Conservation (phyloP, 2,329 filamentous ascomycete species). For the Septoria petroselini region DNA sequence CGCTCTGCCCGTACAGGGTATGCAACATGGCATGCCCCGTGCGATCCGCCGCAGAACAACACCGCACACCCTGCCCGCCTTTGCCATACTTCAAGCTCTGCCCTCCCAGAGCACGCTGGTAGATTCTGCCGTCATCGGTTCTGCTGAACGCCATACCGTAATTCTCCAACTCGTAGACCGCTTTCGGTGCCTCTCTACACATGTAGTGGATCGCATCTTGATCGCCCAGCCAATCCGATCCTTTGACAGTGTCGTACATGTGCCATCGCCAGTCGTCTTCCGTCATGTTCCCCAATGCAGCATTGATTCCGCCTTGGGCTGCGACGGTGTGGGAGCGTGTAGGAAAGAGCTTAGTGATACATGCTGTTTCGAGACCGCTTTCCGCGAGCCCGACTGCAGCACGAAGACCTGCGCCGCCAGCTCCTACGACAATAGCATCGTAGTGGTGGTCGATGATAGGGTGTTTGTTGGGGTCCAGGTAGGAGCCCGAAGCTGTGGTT, state of each 20-base stretch:
- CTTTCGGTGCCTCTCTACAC: conserved; percentile 54
- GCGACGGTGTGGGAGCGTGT: conserved; percentile 64
- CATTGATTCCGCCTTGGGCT: conserved; percentile 65
- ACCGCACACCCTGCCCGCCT: conserved; percentile 50
- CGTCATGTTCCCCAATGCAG: conserved; percentile 56
- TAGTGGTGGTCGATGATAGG: conserved; percentile 97
- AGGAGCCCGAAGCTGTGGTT: conserved; percentile 26
- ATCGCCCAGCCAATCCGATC: conserved; percentile 58
- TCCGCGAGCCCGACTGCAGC: conserved; percentile 63
- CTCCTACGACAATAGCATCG: conserved; percentile 57
- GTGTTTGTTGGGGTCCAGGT: conserved; percentile 59
- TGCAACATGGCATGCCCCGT: conserved; percentile 53
- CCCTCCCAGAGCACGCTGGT: conserved; percentile 50
- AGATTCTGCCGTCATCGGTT: conserved; percentile 47
- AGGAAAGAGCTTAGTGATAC: conserved; percentile 60
- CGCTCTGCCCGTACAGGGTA: conserved; percentile 50
- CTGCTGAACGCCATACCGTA: conserved; percentile 56
- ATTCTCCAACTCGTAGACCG: conserved; percentile 55
- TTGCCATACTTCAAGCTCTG: conserved; percentile 49
- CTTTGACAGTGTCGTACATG: conserved; percentile 60
- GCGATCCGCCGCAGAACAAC: conserved; percentile 47
- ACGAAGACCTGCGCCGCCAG: conserved; percentile 61
- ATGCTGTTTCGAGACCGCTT: conserved; percentile 63
- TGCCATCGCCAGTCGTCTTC: conserved; percentile 59
- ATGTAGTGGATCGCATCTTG: conserved; percentile 61